phyloP scores from a whole-genome alignment of 2,329 filamentous ascomycete genomes.

The Simplicillium sp. region DNA sequence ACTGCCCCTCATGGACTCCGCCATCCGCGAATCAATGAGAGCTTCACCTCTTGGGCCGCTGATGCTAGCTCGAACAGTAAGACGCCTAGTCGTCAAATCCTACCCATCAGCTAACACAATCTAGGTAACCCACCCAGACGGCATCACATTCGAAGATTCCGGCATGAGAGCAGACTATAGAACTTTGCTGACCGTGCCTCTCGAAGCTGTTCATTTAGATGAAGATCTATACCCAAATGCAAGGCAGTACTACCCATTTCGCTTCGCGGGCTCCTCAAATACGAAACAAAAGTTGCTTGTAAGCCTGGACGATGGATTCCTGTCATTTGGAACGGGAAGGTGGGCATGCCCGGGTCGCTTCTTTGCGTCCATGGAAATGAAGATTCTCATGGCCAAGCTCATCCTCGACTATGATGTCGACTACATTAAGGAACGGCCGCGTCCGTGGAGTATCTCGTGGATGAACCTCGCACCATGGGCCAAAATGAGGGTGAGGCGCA shows the following conservation, averaged over 20 bases:
- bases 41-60: neutral
- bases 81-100: no score
- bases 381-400: constrained; percentile 26
- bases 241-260: constrained; percentile 15
- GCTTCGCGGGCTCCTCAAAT: constrained; percentile 7
- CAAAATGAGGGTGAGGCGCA: no score
- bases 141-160: neutral
- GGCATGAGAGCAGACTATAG: neutral
- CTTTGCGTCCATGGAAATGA: constrained; percentile 30
- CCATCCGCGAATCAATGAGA: neutral
- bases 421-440: no score
- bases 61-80: neutral
- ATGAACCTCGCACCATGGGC: no score
- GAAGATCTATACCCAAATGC: constrained; percentile 12
- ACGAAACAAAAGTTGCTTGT: no score
- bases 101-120: no score
- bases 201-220: constrained; percentile 15
- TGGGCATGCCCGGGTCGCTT: constrained; percentile 29
- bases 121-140: neutral
- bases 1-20: neutral
- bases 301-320: no score
- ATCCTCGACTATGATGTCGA: constrained; percentile 24
- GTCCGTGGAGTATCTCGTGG: no score
- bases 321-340: constrained; percentile 19
- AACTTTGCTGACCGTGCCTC: neutral